Evolutionary conservation across 2,329 filamentous ascomycete species (phyloP).

Genomic region (Epichloe baconii): DNA sequence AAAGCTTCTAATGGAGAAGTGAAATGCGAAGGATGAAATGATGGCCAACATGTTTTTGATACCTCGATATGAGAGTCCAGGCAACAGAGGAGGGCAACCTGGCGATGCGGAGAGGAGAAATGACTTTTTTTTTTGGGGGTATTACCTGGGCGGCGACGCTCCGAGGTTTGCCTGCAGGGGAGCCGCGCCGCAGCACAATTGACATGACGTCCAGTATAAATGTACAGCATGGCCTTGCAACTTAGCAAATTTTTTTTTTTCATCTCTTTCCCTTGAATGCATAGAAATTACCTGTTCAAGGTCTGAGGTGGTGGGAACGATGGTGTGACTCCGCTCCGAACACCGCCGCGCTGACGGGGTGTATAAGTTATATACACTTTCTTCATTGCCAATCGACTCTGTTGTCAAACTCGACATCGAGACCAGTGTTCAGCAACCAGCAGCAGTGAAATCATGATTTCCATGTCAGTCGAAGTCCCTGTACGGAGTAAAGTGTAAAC

Average conservation of each 20-base stretch:
- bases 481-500: no score
- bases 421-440: no score
- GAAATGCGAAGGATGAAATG: neutral
- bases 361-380: no score
- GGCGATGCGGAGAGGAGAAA: neutral
- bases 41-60: neutral
- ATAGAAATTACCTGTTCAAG: slow-evolving; percentile 1
- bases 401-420: no score
- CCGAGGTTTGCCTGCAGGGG: neutral
- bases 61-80: neutral
- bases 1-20: neutral
- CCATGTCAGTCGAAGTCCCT: no score
- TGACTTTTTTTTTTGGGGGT: neutral
- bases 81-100: neutral
- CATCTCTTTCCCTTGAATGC: neutral
- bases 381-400: no score
- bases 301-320: no score
- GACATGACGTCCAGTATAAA: neutral
- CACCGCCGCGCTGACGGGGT: no score
- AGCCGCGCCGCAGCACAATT: neutral
- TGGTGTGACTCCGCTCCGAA: no score
- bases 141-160: neutral
- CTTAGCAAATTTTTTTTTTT: neutral
- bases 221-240: slow-evolving; percentile 8
- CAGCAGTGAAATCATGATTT: no score